Evolutionary conservation across 202 grass and related monocot species (phyloP), one percentile per base, ranked within the genome.

Genomic region (Schoenoplectus tabernaemontani): DNA sequence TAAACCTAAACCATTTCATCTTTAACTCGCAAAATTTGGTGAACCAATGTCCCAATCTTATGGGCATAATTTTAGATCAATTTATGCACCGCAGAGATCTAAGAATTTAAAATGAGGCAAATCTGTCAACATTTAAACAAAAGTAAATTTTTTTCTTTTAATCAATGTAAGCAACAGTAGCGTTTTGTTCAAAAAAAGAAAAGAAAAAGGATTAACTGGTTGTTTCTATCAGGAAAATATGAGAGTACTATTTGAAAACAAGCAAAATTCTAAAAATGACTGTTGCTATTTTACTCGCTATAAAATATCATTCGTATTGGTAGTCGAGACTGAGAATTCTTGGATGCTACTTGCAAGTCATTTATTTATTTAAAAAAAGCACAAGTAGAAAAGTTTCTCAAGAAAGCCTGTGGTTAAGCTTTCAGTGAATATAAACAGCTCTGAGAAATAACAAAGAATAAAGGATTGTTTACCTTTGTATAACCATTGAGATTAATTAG

Each of bases 401-500:
- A 86, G 81, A 2, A 81, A 81, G 7, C 11, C 42, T 48, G 12
- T 42, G 2, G 11, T 30, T 48, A 30, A 47, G 22, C 12, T 51
- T 73, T 73, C 23, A 33, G 44, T 73, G 68, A 7, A 58, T 81
- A 41, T 15, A 79, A 59, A 63, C n/a, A 54, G 36, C 39, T 24
- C 24, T 47, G 4, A 37, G 32, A 32, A 22, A 84, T 77, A 56
- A 28, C 23, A 20, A 24, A 6, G 26, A 83, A 74, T n/a, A 74
- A 33, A 71, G 22, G 11, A 71, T 38, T n/a, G 71, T 77, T 72
- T 85, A 96, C 93, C 90, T 96, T 96, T 23, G 93, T 96, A 76
- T 96, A 96, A 36, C 93, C 93, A 53, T 96, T 96, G 63, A 96
- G 93, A 82, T 96, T 96, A 80, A 96, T 87, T 82, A 96, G 82